phyloP scores from a whole-genome alignment of 495 filamentous ascomycete species.

The Sphaerosporella brunnea region DNA sequence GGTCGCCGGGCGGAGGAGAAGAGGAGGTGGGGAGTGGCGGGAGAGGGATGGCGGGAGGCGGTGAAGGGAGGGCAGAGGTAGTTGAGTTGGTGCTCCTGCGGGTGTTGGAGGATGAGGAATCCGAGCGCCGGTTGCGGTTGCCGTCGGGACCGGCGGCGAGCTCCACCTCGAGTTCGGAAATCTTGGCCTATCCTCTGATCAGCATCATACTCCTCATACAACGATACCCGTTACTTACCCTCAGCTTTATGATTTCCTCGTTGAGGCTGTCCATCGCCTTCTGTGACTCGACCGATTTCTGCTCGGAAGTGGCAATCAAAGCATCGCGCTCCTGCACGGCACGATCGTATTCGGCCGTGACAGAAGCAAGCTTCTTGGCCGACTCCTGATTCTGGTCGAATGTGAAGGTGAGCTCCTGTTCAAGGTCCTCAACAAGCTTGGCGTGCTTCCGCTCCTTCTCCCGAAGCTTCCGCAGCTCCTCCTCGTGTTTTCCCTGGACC shows the following conservation, averaged over 20 bases:
- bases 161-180: conserved; percentile 36
- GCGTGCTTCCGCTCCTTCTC: conserved; percentile 67
- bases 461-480: conserved; percentile 39
- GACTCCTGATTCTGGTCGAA: conserved; percentile 76
- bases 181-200: too few relatives aligned
- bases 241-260: conserved; percentile 44
- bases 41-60: conserved; percentile 78
- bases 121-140: conserved; percentile 47
- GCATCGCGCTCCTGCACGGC: conserved; percentile 50
- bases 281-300: conserved; percentile 37
- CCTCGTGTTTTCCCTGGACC: conserved; percentile 16
- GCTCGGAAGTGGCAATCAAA: conserved; percentile 40
- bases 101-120: conserved; percentile 47
- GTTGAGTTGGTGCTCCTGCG: conserved; percentile 74
- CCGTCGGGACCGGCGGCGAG: conserved; percentile 25
- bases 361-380: conserved; percentile 56
- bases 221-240: too few relatives aligned
- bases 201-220: conserved; percentile 13
- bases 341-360: conserved; percentile 37
- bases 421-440: conserved; percentile 80
- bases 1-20: conserved; percentile 33
- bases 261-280: conserved; percentile 40
- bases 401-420: conserved; percentile 88
- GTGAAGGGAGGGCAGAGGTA: conserved; percentile 80
- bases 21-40: conserved; percentile 58